These are phyloP conservation scores for Beauveria scarabaeidicola DNA, from an alignment of 2,329 filamentous ascomycete species.

Conservation along the genomic window DNA sequence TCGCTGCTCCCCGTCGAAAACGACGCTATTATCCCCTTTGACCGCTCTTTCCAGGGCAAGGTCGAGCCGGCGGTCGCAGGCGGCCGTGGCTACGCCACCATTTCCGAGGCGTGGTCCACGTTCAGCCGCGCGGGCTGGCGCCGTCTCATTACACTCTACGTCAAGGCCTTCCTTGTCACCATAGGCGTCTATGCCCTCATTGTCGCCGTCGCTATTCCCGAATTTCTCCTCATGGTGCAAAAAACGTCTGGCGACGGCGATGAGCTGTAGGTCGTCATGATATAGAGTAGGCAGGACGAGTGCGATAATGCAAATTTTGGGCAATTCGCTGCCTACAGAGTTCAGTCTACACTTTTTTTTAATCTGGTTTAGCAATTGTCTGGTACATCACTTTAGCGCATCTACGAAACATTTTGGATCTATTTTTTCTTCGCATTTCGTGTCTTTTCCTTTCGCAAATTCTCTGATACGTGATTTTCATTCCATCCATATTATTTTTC, in stretches of 20 bases:
- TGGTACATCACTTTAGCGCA: background rate
- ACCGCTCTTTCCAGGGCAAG: constrained; percentile 74
- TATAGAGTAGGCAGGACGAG: background rate
- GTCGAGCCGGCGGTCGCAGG: constrained; percentile 67
- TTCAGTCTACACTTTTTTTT: background rate
- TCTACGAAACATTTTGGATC: background rate
- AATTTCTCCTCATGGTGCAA: constrained; percentile 37
- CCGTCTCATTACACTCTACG: constrained; percentile 65
- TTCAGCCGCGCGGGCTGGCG: constrained; percentile 66
- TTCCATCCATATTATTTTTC: background rate
- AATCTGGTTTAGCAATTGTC: background rate
- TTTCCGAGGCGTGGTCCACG: constrained; percentile 69
- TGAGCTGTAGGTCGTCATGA: constrained; percentile 2
- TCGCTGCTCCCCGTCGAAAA: constrained; percentile 75
- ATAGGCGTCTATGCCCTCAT: constrained; percentile 39
- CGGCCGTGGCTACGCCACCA: constrained; percentile 58
- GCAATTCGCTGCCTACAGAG: background rate
- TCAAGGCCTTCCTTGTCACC: constrained; percentile 58
- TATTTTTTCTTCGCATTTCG: background rate
- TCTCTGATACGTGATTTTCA: background rate
- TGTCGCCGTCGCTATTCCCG: constrained; percentile 36
- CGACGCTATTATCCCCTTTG: constrained; percentile 81
- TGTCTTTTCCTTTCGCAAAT: background rate
- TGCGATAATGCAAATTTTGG: background rate
- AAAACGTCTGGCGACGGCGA: constrained; percentile 12